These are phyloP conservation scores for Dipteronia dyeriana DNA, from an alignment of 345 rosid genomes.

Conservation along the genomic window DNA sequence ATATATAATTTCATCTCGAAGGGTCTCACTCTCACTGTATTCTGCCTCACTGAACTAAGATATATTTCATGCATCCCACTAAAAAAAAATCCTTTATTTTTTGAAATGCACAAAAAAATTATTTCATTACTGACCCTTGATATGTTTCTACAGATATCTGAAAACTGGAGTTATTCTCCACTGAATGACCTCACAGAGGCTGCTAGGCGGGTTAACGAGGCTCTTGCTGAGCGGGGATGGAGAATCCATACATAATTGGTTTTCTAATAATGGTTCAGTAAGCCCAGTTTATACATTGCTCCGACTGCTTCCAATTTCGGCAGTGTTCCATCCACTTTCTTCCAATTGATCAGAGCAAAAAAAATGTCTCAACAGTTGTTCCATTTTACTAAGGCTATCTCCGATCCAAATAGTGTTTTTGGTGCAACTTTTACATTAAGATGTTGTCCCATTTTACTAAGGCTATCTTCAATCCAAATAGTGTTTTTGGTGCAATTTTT, in stretches of 20 bases:
- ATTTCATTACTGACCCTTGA: background rate
- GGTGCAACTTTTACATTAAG: too few species aligned
- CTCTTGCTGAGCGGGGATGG: slow-evolving; percentile 73
- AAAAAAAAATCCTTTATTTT: background rate
- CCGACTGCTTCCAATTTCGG: background rate
- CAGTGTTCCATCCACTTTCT: background rate
- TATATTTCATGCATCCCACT: slow-evolving; percentile 9
- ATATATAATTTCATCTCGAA: background rate
- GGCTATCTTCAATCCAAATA: too few species aligned
- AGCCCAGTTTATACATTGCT: background rate
- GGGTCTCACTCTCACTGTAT: background rate
- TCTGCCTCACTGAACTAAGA: background rate
- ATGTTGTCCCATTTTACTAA: too few species aligned
- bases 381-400: background rate
- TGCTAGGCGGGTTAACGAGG: slow-evolving; percentile 64
- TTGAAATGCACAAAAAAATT: background rate
- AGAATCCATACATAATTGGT: slow-evolving; percentile 29
- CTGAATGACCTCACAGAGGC: slow-evolving; percentile 78
- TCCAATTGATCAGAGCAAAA: background rate
- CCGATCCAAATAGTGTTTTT: too few species aligned
- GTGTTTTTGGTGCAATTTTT: too few species aligned
- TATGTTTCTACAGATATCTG: slow-evolving; percentile 53
- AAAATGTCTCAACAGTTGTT: background rate
- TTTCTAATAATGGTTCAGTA: background rate
- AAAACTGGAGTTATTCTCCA: slow-evolving; percentile 85